A percentile compares a stretch with the other conserved stretches of the same genome.
Evolutionary conservation across 1,139 yeast species (phyloP).

Genomic region (Pichia sp.): DNA sequence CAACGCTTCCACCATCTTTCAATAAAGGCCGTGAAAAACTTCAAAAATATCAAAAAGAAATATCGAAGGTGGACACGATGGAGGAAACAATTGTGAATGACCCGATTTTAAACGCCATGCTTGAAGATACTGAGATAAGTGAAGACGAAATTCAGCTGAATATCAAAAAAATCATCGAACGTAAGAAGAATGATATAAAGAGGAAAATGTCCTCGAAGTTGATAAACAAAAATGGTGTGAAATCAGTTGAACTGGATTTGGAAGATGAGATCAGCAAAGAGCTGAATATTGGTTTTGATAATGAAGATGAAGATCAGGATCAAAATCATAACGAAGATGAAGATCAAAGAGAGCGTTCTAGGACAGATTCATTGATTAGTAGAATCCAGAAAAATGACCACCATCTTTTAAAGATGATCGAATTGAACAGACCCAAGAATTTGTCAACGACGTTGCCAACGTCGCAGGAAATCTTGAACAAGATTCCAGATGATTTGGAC

Average conservation of each 20-base stretch:
- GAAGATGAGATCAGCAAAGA: conserved; percentile 1
- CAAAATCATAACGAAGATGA: background rate
- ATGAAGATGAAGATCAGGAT: conserved; percentile 15
- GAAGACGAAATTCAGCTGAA: conserved; percentile 38
- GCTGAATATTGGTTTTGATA: conserved; percentile 10
- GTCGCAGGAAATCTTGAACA: conserved; percentile 42
- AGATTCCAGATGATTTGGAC: conserved; percentile 53
- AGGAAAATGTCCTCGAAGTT: conserved; percentile 10
- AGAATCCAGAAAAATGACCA: conserved; percentile 3
- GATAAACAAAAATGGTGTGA: no score
- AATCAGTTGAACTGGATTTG: background rate
- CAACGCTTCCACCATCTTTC: conserved; percentile 80
- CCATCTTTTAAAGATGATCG: conserved; percentile 22
- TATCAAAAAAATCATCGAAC: conserved; percentile 33
- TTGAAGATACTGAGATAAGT: conserved; percentile 35
- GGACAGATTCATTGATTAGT: background rate
- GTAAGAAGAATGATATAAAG: conserved; percentile 28
- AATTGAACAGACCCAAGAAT: conserved; percentile 44
- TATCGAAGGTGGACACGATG: conserved; percentile 26
- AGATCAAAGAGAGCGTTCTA: background rate
- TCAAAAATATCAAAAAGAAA: conserved; percentile 27
- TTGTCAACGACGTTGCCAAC: conserved; percentile 43
- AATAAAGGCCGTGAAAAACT: conserved; percentile 40
- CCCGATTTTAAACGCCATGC: conserved; percentile 32
- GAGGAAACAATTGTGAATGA: conserved; percentile 30